Evolutionary conservation across 371 early-diverging fungal species (phyloP).

Genomic region (Apophysomyces variabilis): DNA sequence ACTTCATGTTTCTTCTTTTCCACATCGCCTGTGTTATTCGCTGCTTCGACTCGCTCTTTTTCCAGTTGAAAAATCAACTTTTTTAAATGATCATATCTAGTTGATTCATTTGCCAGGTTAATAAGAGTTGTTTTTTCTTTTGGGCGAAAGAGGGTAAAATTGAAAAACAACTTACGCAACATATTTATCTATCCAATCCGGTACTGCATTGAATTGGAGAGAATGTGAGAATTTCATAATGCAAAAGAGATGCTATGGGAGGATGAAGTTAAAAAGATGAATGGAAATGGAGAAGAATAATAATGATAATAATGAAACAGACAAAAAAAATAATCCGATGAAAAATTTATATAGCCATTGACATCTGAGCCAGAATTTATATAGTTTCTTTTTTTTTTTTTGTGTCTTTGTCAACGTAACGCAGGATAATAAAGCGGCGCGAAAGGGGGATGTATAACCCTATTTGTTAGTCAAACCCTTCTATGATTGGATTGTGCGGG

Average conservation of each 20-base stretch:
- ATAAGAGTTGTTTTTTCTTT: background rate
- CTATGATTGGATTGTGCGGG: background rate
- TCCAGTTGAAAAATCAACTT: slow-evolving; percentile 89
- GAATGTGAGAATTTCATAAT: slow-evolving; percentile 91
- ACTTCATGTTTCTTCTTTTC: slow-evolving; percentile 29
- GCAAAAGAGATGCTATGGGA: background rate
- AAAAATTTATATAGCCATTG: background rate
- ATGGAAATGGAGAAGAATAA: slow-evolving; percentile 7
- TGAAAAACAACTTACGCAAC: slow-evolving; percentile 57
- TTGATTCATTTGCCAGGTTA: slow-evolving; percentile 3
- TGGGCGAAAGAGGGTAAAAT: background rate
- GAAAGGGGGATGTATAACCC: slow-evolving; percentile 1
- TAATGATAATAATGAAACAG: slow-evolving; percentile 3
- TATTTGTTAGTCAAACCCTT: background rate
- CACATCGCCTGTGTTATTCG: slow-evolving; percentile 20
- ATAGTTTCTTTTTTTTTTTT: background rate
- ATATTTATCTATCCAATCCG: slow-evolving; percentile 89
- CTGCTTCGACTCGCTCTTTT: slow-evolving; percentile 75
- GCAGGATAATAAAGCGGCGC: background rate
- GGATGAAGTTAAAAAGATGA: background rate
- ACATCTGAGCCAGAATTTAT: slow-evolving; percentile 4
- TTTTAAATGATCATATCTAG: slow-evolving; percentile 85
- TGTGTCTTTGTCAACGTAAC: background rate
- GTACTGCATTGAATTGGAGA: slow-evolving; percentile 87
- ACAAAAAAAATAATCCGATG: slow-evolving; percentile 10